A percentile compares a stretch with the other conserved stretches of the same genome.
phyloP scores from a whole-genome alignment of 2,329 filamentous ascomycete species.

The Apiospora hydei region DNA sequence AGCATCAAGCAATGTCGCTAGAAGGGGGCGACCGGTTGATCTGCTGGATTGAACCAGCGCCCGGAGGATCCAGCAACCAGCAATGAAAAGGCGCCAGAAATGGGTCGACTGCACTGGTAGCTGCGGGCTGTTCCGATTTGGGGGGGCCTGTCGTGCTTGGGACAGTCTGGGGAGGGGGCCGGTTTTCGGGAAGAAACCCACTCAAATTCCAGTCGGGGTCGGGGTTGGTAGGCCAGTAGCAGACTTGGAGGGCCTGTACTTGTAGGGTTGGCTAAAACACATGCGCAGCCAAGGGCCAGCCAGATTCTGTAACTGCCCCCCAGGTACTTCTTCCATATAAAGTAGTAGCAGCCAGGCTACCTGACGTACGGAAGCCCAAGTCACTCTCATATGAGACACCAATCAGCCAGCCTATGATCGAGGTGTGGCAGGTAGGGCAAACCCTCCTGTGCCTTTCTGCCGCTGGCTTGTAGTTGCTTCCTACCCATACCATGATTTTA shows the following conservation, averaged over 20 bases:
- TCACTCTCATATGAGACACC: background rate
- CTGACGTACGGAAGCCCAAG: background rate
- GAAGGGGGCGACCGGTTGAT: background rate
- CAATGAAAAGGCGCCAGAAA: background rate
- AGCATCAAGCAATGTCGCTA: background rate
- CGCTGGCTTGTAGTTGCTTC: background rate
- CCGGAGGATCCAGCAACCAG: background rate
- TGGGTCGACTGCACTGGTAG: background rate
- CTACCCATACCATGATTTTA: background rate
- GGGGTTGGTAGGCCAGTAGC: background rate
- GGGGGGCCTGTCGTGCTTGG: background rate
- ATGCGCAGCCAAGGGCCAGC: background rate
- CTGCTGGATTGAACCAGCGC: conserved; percentile 5
- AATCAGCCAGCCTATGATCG: background rate
- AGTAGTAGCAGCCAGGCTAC: background rate
- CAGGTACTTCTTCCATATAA: background rate
- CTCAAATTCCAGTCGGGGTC: background rate
- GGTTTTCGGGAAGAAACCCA: background rate
- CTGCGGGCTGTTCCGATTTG: conserved; percentile 9
- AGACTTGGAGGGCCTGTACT: background rate
- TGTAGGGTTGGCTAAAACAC: background rate
- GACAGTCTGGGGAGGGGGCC: background rate
- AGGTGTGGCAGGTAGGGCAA: background rate
- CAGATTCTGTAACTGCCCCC: background rate
- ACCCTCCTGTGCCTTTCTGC: background rate